phyloP scores from a whole-genome alignment of 805 yeast genomes.

The Brettanomyces nanus region DNA sequence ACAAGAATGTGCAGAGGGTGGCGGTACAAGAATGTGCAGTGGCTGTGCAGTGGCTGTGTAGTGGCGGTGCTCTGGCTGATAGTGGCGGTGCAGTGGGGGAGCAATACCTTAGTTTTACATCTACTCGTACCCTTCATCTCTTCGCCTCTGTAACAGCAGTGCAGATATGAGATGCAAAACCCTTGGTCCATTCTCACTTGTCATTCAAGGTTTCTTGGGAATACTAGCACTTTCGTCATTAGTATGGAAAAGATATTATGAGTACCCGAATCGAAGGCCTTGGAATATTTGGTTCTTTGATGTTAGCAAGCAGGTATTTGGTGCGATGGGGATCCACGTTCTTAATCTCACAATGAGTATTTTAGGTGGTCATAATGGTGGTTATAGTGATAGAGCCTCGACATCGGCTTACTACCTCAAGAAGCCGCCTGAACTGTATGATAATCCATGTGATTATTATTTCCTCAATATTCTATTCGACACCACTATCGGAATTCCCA shows the following conservation, averaged over 20 bases:
- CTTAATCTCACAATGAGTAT: slow-evolving; percentile 69
- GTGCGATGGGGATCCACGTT: slow-evolving; percentile 78
- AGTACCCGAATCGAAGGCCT: slow-evolving; percentile 72
- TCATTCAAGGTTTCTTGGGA: slow-evolving; percentile 74
- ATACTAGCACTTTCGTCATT: slow-evolving; percentile 65
- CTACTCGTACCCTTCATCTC: too few species aligned
- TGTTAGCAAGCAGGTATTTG: slow-evolving; percentile 82
- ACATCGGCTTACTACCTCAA: slow-evolving; percentile 7
- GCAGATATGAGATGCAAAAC: slow-evolving; percentile 63
- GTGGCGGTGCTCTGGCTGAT: too few species aligned
- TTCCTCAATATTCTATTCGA: slow-evolving; percentile 82
- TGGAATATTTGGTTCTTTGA: slow-evolving; percentile 87
- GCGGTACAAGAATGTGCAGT: too few species aligned
- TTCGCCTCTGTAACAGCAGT: too few species aligned
- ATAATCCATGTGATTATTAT: slow-evolving; percentile 89
- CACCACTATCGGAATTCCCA: slow-evolving; percentile 89
- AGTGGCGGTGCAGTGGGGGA: too few species aligned
- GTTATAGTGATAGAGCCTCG: not conserved
- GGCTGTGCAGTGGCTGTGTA: too few species aligned
- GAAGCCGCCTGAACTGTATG: slow-evolving; percentile 25
- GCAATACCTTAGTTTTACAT: too few species aligned
- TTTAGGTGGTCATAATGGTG: slow-evolving; percentile 29
- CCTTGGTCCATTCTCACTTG: slow-evolving; percentile 78
- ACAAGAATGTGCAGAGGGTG: too few species aligned
- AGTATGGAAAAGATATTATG: slow-evolving; percentile 68